Conservation (phyloP, 257 asterid genomes). For the Verbascum thapsus region DNA sequence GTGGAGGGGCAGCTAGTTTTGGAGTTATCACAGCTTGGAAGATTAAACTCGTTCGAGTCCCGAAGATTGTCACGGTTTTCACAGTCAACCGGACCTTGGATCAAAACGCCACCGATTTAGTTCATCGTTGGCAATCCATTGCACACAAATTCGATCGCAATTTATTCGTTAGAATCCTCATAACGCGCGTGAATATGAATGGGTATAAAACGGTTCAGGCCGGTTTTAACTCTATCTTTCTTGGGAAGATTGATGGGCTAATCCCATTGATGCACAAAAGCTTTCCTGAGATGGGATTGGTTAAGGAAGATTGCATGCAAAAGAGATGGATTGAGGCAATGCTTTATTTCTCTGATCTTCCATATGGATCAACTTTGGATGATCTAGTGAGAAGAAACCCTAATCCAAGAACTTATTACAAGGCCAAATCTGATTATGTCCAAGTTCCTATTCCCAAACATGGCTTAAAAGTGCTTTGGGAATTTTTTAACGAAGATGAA, state of each 20-base stretch:
- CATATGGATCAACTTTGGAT: conserved; percentile 33
- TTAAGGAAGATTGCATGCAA: conserved; percentile 43
- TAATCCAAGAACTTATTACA: conserved; percentile 33
- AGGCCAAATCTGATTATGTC: conserved; percentile 21
- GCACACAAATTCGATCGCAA: conserved; percentile 30
- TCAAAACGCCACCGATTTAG: conserved; percentile 39
- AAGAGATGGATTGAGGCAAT: conserved; percentile 44
- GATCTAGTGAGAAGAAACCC: conserved; percentile 35
- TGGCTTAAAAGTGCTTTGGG: conserved; percentile 11
- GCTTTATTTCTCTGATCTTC: conserved; percentile 48
- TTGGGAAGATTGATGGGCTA: conserved; percentile 35
- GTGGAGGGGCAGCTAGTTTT: conserved; percentile 53
- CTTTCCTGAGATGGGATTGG: conserved; percentile 50
- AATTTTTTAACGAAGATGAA: neutral
- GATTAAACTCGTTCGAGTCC: conserved; percentile 36
- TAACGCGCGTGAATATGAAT: conserved; percentile 15
- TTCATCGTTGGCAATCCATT: conserved; percentile 42
- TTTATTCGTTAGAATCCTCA: conserved; percentile 34
- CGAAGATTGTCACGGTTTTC: conserved; percentile 44
- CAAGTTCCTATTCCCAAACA: conserved; percentile 14
- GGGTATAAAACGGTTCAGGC: conserved; percentile 35
- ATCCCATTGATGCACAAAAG: conserved; percentile 36
- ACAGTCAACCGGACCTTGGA: conserved; percentile 38
- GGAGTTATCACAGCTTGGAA: conserved; percentile 49
- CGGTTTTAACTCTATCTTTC: conserved; percentile 43